These are phyloP conservation scores for Erythrobasidium hasegawianum DNA, from an alignment of 1,284 basidiomycete genomes.

Conservation along the genomic window DNA sequence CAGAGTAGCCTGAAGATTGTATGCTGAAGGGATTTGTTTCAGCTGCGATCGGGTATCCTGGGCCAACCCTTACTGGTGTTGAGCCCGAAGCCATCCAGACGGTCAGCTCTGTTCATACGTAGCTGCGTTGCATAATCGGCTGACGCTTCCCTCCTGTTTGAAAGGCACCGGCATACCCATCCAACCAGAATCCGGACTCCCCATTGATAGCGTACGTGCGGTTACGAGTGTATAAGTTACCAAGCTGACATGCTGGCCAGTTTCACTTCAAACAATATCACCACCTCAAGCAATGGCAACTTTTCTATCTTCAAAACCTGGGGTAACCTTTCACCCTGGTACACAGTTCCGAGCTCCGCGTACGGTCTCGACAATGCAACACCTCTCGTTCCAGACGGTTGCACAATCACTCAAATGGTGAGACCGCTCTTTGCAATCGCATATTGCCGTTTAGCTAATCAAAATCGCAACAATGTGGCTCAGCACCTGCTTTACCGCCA, in stretches of 20 bases:
- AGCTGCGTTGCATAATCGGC: too few species aligned
- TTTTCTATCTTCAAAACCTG: constrained; percentile 52
- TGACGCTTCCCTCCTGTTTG: too few species aligned
- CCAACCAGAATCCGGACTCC: constrained; percentile 17
- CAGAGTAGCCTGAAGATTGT: not conserved
- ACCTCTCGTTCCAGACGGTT: constrained; percentile 65
- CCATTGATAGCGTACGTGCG: constrained; percentile 46
- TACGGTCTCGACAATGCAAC: constrained; percentile 68
- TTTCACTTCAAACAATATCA: not conserved
- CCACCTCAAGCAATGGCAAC: constrained; percentile 29
- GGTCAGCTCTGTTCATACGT: too few species aligned
- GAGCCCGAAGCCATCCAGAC: constrained; percentile 56
- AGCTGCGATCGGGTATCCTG: constrained; percentile 54
- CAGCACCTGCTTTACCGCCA: constrained; percentile 52
- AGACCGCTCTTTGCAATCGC: too few species aligned
- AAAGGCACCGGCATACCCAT: too few species aligned
- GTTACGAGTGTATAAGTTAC: too few species aligned
- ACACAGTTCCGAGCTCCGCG: constrained; percentile 47
- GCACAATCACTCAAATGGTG: constrained; percentile 56
- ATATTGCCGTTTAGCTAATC: too few species aligned
- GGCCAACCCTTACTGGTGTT: constrained; percentile 55
- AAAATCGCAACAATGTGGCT: too few species aligned
- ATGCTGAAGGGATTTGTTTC: constrained; percentile 49
- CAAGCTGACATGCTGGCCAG: not conserved
- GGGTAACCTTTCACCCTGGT: constrained; percentile 53